Evolutionary conservation across 2,329 filamentous ascomycete species (phyloP).

Genomic region (Alternaria sp.): DNA sequence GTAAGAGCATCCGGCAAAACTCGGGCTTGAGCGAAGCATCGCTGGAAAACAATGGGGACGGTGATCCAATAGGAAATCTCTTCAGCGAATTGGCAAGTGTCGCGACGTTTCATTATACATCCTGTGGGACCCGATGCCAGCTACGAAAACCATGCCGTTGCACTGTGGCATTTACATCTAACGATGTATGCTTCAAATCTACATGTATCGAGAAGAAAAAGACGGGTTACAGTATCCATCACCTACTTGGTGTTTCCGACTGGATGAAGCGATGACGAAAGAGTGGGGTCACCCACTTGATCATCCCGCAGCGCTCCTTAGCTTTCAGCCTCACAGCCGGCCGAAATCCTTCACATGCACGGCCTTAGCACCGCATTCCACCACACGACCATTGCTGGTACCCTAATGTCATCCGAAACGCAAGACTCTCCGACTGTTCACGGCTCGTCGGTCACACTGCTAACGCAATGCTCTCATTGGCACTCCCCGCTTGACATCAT

Average conservation of each 20-base stretch:
- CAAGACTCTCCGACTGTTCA: constrained; percentile 20
- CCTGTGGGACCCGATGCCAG: neutral
- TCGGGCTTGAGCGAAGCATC: constrained; percentile 31
- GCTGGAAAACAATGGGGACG: constrained; percentile 33
- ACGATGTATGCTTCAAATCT: neutral
- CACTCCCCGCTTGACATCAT: constrained; percentile 45
- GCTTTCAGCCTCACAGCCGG: constrained; percentile 25
- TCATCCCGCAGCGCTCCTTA: constrained; percentile 16
- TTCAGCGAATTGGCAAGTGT: constrained; percentile 7
- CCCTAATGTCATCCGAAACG: neutral
- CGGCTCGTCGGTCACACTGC: constrained; percentile 34
- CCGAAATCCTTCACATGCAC: constrained; percentile 3
- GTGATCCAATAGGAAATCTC: constrained; percentile 20
- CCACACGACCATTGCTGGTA: constrained; percentile 10
- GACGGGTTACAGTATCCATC: neutral
- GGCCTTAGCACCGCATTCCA: neutral
- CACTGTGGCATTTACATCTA: too few species aligned
- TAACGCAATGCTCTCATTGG: constrained; percentile 45
- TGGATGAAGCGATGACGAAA: constrained; percentile 4
- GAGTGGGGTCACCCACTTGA: constrained; percentile 13
- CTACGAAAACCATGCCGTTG: neutral
- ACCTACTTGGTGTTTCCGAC: neutral
- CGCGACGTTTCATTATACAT: neutral
- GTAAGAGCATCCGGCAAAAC: constrained; percentile 33
- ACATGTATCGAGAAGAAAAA: neutral